Conservation (phyloP, 352 stramenopile genomes). For the Pythium catenulatum region DNA sequence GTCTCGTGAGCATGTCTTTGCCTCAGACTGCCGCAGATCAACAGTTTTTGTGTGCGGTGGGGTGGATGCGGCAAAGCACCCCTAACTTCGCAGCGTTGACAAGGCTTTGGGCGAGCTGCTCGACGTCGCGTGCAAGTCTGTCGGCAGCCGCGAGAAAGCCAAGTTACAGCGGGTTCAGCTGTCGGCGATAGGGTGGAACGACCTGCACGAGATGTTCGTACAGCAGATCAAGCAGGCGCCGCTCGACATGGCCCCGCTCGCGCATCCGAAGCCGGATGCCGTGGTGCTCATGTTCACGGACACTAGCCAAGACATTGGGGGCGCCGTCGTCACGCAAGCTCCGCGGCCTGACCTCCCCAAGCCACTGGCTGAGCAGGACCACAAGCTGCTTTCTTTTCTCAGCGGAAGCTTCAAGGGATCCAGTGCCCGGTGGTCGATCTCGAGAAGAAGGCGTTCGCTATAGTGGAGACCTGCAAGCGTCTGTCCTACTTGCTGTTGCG, state of each 20-base stretch:
- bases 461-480: conserved; percentile 56
- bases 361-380: neutral
- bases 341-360: neutral
- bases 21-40: too few species aligned
- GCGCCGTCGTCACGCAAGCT: neutral
- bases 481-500: conserved; percentile 52
- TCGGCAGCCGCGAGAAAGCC: too few species aligned
- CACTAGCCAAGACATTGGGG: neutral
- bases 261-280: neutral
- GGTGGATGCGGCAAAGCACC: too few species aligned
- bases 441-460: conserved; percentile 53
- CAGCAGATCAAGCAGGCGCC: neutral
- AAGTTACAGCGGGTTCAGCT: too few species aligned
- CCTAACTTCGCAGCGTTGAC: too few species aligned
- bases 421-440: conserved; percentile 34
- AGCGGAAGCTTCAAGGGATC: neutral
- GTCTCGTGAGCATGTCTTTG: too few species aligned
- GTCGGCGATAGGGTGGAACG: too few species aligned
- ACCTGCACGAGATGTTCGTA: too few species aligned
- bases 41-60: too few species aligned
- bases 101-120: too few species aligned
- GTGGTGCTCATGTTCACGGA: neutral
- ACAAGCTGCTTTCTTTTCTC: neutral
- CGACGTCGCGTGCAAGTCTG: too few species aligned
- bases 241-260: neutral